phyloP scores from a whole-genome alignment of 192 early-diverging fungal species.

The Spinellus fusiger region DNA sequence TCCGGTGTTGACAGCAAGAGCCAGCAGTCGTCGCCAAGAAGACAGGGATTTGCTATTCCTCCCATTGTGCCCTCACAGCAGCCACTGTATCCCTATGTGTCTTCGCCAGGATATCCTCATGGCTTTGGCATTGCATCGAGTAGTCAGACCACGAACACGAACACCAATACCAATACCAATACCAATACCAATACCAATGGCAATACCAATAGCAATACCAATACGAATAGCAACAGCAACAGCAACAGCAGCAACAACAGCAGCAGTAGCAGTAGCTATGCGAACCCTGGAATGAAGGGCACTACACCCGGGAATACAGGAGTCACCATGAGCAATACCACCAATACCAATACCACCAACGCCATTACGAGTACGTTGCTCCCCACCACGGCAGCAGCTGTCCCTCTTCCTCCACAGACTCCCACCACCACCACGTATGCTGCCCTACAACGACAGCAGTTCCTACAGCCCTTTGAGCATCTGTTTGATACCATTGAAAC shows the following conservation, averaged over 20 bases:
- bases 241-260: background rate
- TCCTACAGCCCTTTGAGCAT: constrained; percentile 48
- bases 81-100: constrained; percentile 1
- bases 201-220: background rate
- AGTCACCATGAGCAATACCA: too few species aligned
- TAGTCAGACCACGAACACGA: background rate
- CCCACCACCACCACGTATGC: constrained; percentile 44
- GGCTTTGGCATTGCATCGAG: background rate
- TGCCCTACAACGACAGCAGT: constrained; percentile 42
- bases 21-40: constrained; percentile 6
- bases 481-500: constrained; percentile 57
- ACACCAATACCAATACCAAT: background rate
- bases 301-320: too few species aligned
- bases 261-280: background rate
- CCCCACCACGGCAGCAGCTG: constrained; percentile 6
- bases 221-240: background rate
- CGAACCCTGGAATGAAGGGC: background rate
- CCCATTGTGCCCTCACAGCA: constrained; percentile 35
- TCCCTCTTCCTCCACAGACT: constrained; percentile 38
- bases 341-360: too few species aligned
- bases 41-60: constrained; percentile 24
- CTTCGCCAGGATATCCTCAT: background rate
- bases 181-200: constrained; percentile 1
- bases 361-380: too few species aligned
- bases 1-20: constrained; percentile 1